phyloP scores from a whole-genome alignment of 2,329 filamentous ascomycete species.

The Arachnopeziza araneosa region DNA sequence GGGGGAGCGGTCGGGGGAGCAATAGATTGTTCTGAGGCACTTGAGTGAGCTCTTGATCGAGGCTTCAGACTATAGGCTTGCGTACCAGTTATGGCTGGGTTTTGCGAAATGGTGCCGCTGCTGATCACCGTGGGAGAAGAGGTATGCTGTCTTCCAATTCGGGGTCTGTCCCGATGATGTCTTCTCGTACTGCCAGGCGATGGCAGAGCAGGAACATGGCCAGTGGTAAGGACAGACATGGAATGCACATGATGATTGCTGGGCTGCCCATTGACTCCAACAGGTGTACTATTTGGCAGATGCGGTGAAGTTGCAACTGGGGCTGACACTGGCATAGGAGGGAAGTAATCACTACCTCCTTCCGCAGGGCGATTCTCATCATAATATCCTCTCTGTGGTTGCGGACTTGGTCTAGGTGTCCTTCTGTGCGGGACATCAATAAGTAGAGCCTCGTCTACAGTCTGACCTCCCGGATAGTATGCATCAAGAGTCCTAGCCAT shows the following conservation, averaged over 20 bases:
- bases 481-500: slow-evolving; percentile 72
- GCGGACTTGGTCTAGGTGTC: slow-evolving; percentile 76
- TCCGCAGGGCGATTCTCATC: slow-evolving; percentile 60
- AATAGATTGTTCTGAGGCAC: slow-evolving; percentile 44
- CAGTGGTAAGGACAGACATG: slow-evolving; percentile 63
- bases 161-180: slow-evolving; percentile 53
- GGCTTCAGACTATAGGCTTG: slow-evolving; percentile 33
- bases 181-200: slow-evolving; percentile 48
- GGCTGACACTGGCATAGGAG: slow-evolving; percentile 51
- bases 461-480: slow-evolving; percentile 82
- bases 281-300: slow-evolving; percentile 26
- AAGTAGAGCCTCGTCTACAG: slow-evolving; percentile 79
- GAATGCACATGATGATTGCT: slow-evolving; percentile 45
- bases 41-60: slow-evolving; percentile 55
- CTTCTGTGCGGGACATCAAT: slow-evolving; percentile 78
- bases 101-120: slow-evolving; percentile 13
- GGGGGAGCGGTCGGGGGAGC: slow-evolving; percentile 44
- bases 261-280: slow-evolving; percentile 23
- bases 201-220: slow-evolving; percentile 3
- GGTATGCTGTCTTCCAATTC: slow-evolving; percentile 66
- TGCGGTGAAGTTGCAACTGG: slow-evolving; percentile 26
- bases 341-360: slow-evolving; percentile 75
- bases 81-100: slow-evolving; percentile 23
- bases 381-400: slow-evolving; percentile 48
- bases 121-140: slow-evolving; percentile 69